Conservation (phyloP, 345 rosid genomes). For the Salix purpurea region DNA sequence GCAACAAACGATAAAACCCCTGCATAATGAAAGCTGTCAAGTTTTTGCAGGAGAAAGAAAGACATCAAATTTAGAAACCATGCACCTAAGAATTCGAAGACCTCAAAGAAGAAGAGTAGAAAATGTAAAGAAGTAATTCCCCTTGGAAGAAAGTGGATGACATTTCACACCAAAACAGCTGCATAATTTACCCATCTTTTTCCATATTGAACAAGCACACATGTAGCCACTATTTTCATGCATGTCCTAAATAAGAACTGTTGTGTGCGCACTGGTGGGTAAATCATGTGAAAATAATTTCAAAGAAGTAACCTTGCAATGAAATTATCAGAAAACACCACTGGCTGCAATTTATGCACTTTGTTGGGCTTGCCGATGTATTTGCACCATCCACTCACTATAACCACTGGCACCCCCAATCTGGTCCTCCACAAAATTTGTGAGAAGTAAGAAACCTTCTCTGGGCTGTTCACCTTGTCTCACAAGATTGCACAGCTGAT, state of each 20-base stretch:
- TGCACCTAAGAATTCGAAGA: background rate
- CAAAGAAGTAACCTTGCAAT: background rate
- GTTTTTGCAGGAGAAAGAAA: background rate
- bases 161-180: background rate
- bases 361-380: conserved; percentile 89
- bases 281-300: background rate
- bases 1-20: background rate
- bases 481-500: conserved; percentile 67
- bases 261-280: background rate
- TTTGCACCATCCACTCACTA: conserved; percentile 74
- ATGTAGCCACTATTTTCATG: background rate
- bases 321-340: background rate
- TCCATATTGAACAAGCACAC: background rate
- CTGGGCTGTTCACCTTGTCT: conserved; percentile 99
- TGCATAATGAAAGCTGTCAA: background rate
- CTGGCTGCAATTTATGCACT: conserved; percentile 41
- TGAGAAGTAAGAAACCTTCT: conserved; percentile 78
- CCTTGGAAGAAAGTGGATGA: background rate
- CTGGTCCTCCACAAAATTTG: conserved; percentile 82
- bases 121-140: background rate
- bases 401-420: conserved; percentile 70
- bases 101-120: background rate
- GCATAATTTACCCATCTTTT: background rate
- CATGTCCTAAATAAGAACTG: background rate
- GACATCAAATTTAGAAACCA: background rate